Evolutionary conservation across 345 rosid species (phyloP), one percentile per base, ranked within the genome.

Genomic region (Nephelium lappaceum): DNA sequence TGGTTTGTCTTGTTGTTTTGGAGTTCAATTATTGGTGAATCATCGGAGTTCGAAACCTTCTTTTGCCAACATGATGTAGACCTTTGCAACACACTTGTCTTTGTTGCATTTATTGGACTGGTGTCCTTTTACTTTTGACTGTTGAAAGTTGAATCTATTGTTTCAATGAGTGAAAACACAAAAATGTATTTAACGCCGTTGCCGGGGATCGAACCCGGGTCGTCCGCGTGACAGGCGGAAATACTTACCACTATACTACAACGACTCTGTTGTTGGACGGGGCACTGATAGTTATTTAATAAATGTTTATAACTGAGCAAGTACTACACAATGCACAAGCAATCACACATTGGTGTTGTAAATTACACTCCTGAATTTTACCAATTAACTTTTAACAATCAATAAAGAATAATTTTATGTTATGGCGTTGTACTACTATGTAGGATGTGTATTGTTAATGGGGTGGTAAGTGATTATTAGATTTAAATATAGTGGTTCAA

Each of bases 151-250:
- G 7, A 36, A n/a, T 11, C 51, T 5, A 6, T 45, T 2, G 51
- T 45, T 45, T 45, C 10, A 45, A 45, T 1, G 36, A 2, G 36
- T 31, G 36, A n/a, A n/a, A n/a, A 45, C 11, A 45, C 12, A 45
- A 45, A 45, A 45, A 45, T 7, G 12, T 7, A 45, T 45, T 1
- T 4, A 31, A 31, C 91, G 88, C 92, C 90, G 90, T 86, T 89
- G 91, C 91, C 91, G 89, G 91, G 91, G 92, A 86, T 87, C 93
- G 89, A 90, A 87, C 92, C 88, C 90, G 90, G 89, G 94, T 86
- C 90, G 24, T 88, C 89, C 90, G 90, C 87, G 90, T 89, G 94
- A 89, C 91, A 89, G 94, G 85, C 91, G 84, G 91, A 84, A 83
- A 86, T 86, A 84, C 88, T 85, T 0, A 88, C 92, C 92, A 90